A percentile compares a stretch with the other conserved stretches of the same genome.
These are phyloP conservation scores for Chaetomiaceae sp. DNA, from an alignment of 2,329 filamentous ascomycete genomes.

Conservation along the genomic window DNA sequence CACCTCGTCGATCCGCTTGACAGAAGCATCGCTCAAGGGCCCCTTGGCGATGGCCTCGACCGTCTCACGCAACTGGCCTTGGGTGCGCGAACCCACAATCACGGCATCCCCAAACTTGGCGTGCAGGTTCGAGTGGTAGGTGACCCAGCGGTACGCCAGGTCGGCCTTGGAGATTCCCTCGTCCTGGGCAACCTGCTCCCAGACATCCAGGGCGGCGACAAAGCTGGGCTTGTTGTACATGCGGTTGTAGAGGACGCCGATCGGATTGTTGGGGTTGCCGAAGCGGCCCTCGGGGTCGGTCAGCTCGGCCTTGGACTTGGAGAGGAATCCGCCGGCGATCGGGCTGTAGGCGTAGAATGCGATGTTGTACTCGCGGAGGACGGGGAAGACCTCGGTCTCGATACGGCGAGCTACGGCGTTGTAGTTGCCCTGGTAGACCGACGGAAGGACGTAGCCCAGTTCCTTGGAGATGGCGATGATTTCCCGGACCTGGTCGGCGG, in stretches of 20 bases:
- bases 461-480: constrained; percentile 32
- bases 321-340: constrained; percentile 33
- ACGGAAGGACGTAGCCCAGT: constrained; percentile 32
- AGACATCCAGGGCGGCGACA: constrained; percentile 10
- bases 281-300: constrained; percentile 22
- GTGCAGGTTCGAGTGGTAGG: constrained; percentile 8
- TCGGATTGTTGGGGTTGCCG: background rate
- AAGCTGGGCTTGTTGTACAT: constrained; percentile 14
- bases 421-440: constrained; percentile 39
- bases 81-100: constrained; percentile 35
- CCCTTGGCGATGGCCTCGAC: constrained; percentile 36
- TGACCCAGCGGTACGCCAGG: constrained; percentile 16
- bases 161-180: constrained; percentile 10
- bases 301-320: constrained; percentile 26
- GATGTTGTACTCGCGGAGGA: constrained; percentile 33
- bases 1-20: constrained; percentile 34
- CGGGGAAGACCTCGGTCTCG: constrained; percentile 35
- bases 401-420: constrained; percentile 34
- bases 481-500: constrained; percentile 34
- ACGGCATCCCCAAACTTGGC: constrained; percentile 30
- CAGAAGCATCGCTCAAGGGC: constrained; percentile 36
- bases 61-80: constrained; percentile 36
- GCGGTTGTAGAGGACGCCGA: constrained; percentile 5
- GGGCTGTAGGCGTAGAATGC: constrained; percentile 36
- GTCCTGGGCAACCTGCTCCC: constrained; percentile 8